phyloP scores from a whole-genome alignment of 495 filamentous ascomycete genomes.

The Aspergillus ostianus region DNA sequence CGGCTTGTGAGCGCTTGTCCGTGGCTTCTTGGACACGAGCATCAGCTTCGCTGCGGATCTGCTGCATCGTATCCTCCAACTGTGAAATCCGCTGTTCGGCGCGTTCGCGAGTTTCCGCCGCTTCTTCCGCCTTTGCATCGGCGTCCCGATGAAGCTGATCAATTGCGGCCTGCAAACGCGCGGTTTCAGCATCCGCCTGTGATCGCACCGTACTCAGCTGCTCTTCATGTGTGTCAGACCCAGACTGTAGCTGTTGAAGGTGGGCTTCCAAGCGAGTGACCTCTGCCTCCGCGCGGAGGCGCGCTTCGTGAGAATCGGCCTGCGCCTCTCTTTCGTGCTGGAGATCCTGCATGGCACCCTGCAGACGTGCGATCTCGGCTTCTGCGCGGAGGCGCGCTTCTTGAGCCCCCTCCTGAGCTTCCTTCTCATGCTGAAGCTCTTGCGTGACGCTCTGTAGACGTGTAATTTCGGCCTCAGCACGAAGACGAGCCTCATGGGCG shows the following conservation, averaged over 20 bases:
- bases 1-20: conserved; percentile 16
- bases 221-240: conserved; percentile 7
- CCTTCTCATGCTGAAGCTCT: conserved; percentile 1
- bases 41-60: conserved; percentile 37
- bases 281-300: conserved; percentile 25
- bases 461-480: conserved; percentile 9
- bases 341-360: conserved; percentile 25
- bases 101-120: conserved; percentile 28
- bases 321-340: conserved; percentile 3
- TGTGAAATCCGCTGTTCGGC: conserved; percentile 34
- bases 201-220: conserved; percentile 20
- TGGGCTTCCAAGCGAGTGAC: conserved; percentile 9
- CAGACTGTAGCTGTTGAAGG: conserved; percentile 14
- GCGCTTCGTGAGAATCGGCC: conserved; percentile 47
- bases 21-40: conserved; percentile 29
- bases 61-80: conserved; percentile 38
- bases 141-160: conserved; percentile 21
- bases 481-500: conserved; percentile 47
- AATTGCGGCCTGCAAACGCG: conserved; percentile 25
- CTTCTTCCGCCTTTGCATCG: conserved; percentile 15
- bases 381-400: conserved; percentile 18
- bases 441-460: conserved; percentile 3
- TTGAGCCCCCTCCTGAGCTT: conserved; percentile 5
- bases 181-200: conserved; percentile 21
- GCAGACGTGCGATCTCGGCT: conserved; percentile 22